Percentiles rank a stretch among this genome's conserved stretches.
Evolutionary conservation across 1,284 basidiomycete genomes (phyloP).

Genomic region (Waitea zeae): DNA sequence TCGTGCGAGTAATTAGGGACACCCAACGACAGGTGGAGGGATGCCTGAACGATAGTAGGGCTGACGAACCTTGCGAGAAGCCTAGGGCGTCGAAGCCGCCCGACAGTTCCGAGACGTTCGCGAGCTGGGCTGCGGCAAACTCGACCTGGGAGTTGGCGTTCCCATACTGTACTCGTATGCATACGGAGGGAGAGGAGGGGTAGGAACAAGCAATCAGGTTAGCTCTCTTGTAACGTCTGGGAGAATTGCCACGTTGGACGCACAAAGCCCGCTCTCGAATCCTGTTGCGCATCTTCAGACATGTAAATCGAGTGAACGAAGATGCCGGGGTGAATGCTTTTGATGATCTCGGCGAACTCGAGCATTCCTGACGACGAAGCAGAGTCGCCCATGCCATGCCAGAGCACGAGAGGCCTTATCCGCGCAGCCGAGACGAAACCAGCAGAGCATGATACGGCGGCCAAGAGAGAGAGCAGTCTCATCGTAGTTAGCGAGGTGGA

Average conservation of each 20-base stretch:
- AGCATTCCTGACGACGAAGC: conserved; percentile 51
- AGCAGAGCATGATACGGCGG: no score
- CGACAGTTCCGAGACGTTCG: conserved; percentile 47
- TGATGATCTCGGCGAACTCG: conserved; percentile 49
- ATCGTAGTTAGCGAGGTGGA: no score
- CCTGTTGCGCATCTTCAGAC: conserved; percentile 46
- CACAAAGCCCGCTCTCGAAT: conserved; percentile 70
- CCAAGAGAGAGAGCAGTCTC: no score
- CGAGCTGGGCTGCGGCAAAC: conserved; percentile 51
- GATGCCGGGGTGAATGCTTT: conserved; percentile 64
- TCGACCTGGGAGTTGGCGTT: conserved; percentile 61
- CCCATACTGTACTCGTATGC: conserved; percentile 54
- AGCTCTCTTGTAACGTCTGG: not conserved
- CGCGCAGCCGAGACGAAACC: no score
- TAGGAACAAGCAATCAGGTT: not conserved
- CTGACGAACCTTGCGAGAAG: conserved; percentile 63
- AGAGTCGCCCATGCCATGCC: conserved; percentile 31
- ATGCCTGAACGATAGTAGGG: no score
- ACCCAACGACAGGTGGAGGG: no score
- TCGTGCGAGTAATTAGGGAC: conserved; percentile 5
- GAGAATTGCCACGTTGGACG: conserved; percentile 14
- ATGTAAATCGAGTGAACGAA: conserved; percentile 76
- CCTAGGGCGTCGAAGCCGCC: conserved; percentile 83
- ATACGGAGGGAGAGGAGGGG: not conserved
- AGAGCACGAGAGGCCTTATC: conserved; percentile 14